phyloP scores from a whole-genome alignment of 441 rosid species.

The Daphne laureola region DNA sequence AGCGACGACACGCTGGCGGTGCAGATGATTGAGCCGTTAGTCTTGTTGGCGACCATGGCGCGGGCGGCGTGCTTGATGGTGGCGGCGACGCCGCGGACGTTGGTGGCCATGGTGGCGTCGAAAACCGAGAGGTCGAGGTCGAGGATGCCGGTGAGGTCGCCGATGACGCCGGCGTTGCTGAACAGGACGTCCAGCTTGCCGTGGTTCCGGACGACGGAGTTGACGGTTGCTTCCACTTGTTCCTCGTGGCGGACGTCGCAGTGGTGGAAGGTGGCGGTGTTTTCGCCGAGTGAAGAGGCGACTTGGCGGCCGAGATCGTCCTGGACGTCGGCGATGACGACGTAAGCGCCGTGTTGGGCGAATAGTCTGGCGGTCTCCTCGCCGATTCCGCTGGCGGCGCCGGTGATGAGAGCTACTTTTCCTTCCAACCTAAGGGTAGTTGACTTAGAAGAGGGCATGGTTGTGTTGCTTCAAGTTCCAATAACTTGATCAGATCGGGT shows the following conservation, averaged over 20 bases:
- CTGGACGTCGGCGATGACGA: constrained; percentile 60
- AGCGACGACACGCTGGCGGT: constrained; percentile 51
- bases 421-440: constrained; percentile 48
- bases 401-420: constrained; percentile 64
- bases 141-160: constrained; percentile 40
- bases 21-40: constrained; percentile 67
- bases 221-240: constrained; percentile 61
- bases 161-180: constrained; percentile 77
- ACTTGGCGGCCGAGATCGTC: constrained; percentile 49
- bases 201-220: constrained; percentile 35
- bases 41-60: constrained; percentile 51
- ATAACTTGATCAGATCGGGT: too few species aligned
- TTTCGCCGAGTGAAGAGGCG: constrained; percentile 29
- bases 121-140: constrained; percentile 47
- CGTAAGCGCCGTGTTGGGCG: constrained; percentile 48
- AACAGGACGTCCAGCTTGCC: constrained; percentile 65
- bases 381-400: constrained; percentile 82
- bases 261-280: constrained; percentile 38
- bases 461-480: too few species aligned
- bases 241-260: constrained; percentile 77
- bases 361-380: constrained; percentile 59
- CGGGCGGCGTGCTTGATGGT: constrained; percentile 76
- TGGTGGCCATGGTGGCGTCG: constrained; percentile 51
- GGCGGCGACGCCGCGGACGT: constrained; percentile 69
- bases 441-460: neutral